Conservation (phyloP, 306 rosid species). For the Lotus japonicus region DNA sequence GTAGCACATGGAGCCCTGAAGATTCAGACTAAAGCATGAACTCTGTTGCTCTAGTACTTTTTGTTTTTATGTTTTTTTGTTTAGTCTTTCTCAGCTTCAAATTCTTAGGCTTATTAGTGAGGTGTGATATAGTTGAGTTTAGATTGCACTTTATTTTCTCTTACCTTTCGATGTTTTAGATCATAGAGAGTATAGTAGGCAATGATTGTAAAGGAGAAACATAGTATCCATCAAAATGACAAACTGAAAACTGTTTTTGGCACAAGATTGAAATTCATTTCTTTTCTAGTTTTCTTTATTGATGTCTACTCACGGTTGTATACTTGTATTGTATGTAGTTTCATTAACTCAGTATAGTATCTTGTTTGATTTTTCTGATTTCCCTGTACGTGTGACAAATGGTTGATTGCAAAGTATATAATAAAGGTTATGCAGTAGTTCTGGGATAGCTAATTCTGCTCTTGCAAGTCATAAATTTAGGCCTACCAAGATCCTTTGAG, state of each 20-base stretch:
- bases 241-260: background rate
- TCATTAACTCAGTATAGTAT: too few species aligned
- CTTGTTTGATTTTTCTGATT: background rate
- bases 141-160: slow-evolving; percentile 3
- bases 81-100: background rate
- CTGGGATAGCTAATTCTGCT: background rate
- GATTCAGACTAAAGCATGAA: slow-evolving; percentile 22
- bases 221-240: background rate
- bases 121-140: slow-evolving; percentile 16
- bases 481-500: too few species aligned
- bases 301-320: background rate
- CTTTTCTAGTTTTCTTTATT: background rate
- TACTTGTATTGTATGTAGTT: too few species aligned
- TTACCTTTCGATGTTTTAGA: slow-evolving; percentile 17
- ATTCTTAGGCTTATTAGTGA: slow-evolving; percentile 8
- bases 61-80: background rate
- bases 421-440: background rate
- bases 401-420: background rate
- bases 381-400: background rate
- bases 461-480: too few species aligned
- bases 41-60: slow-evolving; percentile 12
- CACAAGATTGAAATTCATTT: background rate
- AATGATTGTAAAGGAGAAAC: slow-evolving; percentile 27
- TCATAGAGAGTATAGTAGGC: background rate
- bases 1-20: slow-evolving; percentile 13